Evolutionary conservation across 345 rosid genomes (phyloP).

Genomic region (Orychophragmus violaceus): DNA sequence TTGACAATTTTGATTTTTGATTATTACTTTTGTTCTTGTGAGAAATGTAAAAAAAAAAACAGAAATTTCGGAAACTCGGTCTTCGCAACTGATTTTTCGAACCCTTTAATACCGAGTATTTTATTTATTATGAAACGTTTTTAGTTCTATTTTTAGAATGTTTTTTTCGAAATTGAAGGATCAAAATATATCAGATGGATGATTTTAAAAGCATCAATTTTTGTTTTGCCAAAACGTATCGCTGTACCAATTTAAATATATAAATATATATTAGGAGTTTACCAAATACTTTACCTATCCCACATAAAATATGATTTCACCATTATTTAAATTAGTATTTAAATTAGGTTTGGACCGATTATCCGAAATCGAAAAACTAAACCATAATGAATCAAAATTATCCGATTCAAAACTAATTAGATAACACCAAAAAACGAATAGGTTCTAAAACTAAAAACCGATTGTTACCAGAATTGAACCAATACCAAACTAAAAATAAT

Average conservation of each 20-base stretch:
- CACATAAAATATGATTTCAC: not conserved
- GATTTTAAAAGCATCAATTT: too few relatives aligned
- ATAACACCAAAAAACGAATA: too few relatives aligned
- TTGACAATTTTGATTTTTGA: not conserved
- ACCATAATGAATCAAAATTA: too few relatives aligned
- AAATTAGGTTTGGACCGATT: too few relatives aligned
- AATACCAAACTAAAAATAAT: too few relatives aligned
- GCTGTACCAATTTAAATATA: not conserved
- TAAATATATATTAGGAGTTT: too few relatives aligned
- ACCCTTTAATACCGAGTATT: not conserved
- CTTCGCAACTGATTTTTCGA: not conserved
- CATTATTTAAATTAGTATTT: too few relatives aligned
- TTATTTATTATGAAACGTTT: not conserved
- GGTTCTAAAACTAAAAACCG: too few relatives aligned
- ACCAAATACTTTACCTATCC: not conserved
- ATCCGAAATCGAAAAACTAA: too few relatives aligned
- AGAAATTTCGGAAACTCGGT: slow-evolving; percentile 24
- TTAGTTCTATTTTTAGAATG: not conserved
- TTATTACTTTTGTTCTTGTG: slow-evolving; percentile 3
- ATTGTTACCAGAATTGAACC: too few relatives aligned
- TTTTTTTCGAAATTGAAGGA: not conserved
- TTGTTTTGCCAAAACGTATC: slow-evolving; percentile 3
- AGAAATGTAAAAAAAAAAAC: not conserved
- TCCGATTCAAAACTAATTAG: too few relatives aligned
- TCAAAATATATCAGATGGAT: too few relatives aligned